Evolutionary conservation across 2,329 filamentous ascomycete genomes (phyloP).

Genomic region (Magnaporthiopsis incrustans): DNA sequence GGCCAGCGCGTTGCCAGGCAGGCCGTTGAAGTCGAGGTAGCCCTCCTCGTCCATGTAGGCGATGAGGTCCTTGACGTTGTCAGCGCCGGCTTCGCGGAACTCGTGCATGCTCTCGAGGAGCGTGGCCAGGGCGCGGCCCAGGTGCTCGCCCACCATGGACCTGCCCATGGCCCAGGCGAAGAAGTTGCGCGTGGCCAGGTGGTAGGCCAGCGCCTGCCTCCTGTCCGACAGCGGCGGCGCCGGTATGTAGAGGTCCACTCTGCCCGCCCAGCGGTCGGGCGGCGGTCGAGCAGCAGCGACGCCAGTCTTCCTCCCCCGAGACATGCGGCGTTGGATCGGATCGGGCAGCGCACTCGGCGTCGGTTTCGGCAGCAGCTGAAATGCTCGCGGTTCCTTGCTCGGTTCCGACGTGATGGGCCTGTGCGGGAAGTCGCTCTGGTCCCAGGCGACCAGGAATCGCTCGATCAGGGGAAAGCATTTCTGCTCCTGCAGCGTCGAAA

Average conservation of each 20-base stretch:
- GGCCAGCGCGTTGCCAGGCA: conserved; percentile 60
- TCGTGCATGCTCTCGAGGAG: conserved; percentile 59
- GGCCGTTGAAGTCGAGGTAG: conserved; percentile 58
- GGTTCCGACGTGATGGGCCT: conserved; percentile 6
- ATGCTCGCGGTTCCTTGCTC: conserved; percentile 9
- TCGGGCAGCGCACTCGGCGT: conserved; percentile 10
- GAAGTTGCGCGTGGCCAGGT: conserved; percentile 65
- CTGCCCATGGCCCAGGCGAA: conserved; percentile 62
- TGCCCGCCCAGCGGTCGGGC: conserved; percentile 12
- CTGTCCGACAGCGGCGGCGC: conserved; percentile 46
- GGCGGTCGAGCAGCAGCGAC: neutral
- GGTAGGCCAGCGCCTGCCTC: conserved; percentile 50
- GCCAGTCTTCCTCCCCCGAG: neutral
- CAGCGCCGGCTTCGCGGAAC: conserved; percentile 42
- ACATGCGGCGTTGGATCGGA: conserved; percentile 18
- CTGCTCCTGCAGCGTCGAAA: conserved; percentile 46
- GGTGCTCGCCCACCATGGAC: conserved; percentile 58
- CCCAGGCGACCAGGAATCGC: conserved; percentile 28
- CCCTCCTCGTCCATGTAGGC: conserved; percentile 61
- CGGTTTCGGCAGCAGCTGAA: conserved; percentile 14
- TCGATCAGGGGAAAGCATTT: conserved; percentile 55
- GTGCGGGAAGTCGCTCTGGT: conserved; percentile 21
- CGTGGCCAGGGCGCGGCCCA: conserved; percentile 56
- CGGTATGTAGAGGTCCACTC: conserved; percentile 61
- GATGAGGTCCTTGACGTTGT: conserved; percentile 55